Base-by-base conservation (phyloP, 345 rosid species). In the Syzygium oleosum region DNA sequence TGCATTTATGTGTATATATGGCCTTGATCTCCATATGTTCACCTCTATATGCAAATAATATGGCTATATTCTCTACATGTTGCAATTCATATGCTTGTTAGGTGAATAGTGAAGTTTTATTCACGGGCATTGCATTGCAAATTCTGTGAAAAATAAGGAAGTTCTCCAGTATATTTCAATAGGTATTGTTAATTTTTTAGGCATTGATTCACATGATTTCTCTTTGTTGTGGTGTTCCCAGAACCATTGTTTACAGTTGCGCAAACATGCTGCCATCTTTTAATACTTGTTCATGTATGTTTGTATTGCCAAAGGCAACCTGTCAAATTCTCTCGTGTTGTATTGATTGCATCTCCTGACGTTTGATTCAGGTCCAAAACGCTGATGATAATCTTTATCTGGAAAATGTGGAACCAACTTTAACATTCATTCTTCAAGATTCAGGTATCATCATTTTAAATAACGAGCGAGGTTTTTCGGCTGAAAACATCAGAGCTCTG, bases 321-420 rank as follows among this genome's bases (percentile, higher is more conserved):
- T 78, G 88, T 53, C 25, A 51, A 54, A 34, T 84, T 54, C 58
- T 52, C 4, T 52, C 22, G 7, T 43, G 85, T 41, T 84, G 43
- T 49, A 54, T 84, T 84, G 3, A 51, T 27, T 84, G 34, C 85
- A n/a, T 80, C 80, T 90, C 87, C 85, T 91, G 51, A 80, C 23
- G 87, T 51, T 89, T 93, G 88, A 86, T 91, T 91, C 95, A 97
- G 99, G 96, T 97, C 90, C 99, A 97, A 93, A 97, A 97, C 93
- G 98, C 99, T 79, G 99, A 97, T 92, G 99, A 97, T 89, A 97
- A 97, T 89, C 93, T 87, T 89, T 97, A 97, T 88, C 89, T 96
- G 49, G 92, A 90, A 89, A 90, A 88, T 54, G 94, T 89, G 90
- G 96, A 97, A 86, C 99, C 99, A 46, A 95, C 98, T 59, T 91